Base-by-base conservation (phyloP, 2,329 filamentous ascomycete species). In the Zelopaecilomyces penicillatus region DNA sequence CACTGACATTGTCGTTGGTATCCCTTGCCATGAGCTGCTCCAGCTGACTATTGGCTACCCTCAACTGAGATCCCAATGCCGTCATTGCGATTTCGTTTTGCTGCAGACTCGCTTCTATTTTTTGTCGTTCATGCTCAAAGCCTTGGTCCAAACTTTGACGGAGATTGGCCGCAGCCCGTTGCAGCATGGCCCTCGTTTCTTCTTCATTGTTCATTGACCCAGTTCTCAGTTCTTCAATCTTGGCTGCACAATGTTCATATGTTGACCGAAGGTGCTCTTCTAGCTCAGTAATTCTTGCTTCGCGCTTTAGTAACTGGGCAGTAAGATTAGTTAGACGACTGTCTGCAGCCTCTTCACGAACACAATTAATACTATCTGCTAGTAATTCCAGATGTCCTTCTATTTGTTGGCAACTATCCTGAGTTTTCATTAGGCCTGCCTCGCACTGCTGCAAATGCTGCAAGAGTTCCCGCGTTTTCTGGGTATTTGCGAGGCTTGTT, bases 121-220 rank as follows among this genome's bases (percentile, higher is more conserved):
- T 50, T 26, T 42, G 42, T 39, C 40, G 55, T 33, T 55, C 55
- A 36, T 50, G 42, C 6, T 48, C 44, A 35, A 64, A 49, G 1
- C 52, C 52, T 28, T 52, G 32, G 9, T 57, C 49, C 11, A 65
- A 45, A 6, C 45, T 41, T 5, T 33, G 34, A 26, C 43, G 51
- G 44, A 64, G 50, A 5, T 51, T 50, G 1, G 44, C 36, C 9
- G 55, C 43, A 28, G 53, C 39, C 5, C 30, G 29, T 11, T 52
- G 50, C 2, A 63, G 12, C n/a, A 50, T 33, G 5, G 47, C 35
- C 29, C 54, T 49, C 9, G 44, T 31, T 34, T 44, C 44, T 27
- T 54, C 45, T 10, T 50, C 49, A 9, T 48, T 46, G 8, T 44
- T 39, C 4, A 48, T 11, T 6, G 50, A 43, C 8, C 39, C 31